Evolutionary conservation across 352 stramenopile species (phyloP), one percentile per base, ranked within the genome.

Genomic region (Phytophthora macrochlamydospora): DNA sequence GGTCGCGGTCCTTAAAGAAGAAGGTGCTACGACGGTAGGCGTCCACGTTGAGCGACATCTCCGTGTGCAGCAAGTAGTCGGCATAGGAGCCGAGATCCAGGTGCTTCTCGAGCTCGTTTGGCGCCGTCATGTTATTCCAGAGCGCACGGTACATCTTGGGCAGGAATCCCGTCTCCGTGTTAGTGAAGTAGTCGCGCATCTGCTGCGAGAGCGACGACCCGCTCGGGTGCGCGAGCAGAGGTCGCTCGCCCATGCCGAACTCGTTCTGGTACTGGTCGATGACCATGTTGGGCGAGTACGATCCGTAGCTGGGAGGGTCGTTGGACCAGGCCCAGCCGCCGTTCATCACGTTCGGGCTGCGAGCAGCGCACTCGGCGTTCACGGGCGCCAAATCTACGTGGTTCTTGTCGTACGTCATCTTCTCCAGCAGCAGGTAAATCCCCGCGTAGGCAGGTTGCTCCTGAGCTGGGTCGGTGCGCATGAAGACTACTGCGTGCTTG

Each of bases 251-350:
- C 78, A 90, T 90, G 28, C 83, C 83, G 57, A 92, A 94, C 69
- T 90, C 78, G 65, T 88, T 89, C 65, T 91, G 79, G 59, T 92
- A 94, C 66, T 84, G 69, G 57, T 94, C 83, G n/a, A 89, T 55
- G 57, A 92, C 79, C 61, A 92, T 69, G 57, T 94, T 92, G 29
- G 83, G 83, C 50, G 86, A 91, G 69, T 88, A 91, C 14, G 81
- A 71, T 3, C 81, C 83, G 42, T 78, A 94, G 14, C 67, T 85
- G 7, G 82, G 71, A 11, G 81, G 87, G 52, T 94, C 80, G 60
- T 91, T 91, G 59, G 89, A 81, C 86, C 86, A 94, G 48, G 84
- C 84, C 86, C 86, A 94, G 32, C 86, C 86, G 13, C 86, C 86
- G 12, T 60, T 79, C 55, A 91, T 43, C 14, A 88, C 78, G n/a